Conservation (phyloP, 495 filamentous ascomycete species). For the Oidiodendron maius region DNA sequence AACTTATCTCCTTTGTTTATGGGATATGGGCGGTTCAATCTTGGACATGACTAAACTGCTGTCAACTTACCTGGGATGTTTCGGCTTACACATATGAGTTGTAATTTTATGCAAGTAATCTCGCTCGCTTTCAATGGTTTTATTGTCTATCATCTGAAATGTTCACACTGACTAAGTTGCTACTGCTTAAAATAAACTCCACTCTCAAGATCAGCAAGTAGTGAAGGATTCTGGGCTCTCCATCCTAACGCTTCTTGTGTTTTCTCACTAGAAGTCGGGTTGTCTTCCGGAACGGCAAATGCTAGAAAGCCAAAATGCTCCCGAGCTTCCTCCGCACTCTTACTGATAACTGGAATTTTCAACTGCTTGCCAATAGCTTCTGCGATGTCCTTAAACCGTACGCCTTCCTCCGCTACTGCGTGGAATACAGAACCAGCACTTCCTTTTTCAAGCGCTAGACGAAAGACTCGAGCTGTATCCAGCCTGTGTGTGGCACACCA, state of each 20-base stretch:
- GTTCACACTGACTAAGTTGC: too few species aligned
- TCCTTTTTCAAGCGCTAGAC: slow-evolving; percentile 38
- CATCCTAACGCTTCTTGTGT: slow-evolving; percentile 36
- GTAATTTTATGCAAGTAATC: too few species aligned
- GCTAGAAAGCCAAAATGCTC: slow-evolving; percentile 28
- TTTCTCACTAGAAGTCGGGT: slow-evolving; percentile 34
- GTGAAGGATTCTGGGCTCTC: slow-evolving; percentile 22
- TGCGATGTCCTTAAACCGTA: slow-evolving; percentile 34
- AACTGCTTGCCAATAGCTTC: slow-evolving; percentile 30
- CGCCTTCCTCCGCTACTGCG: slow-evolving; percentile 33
- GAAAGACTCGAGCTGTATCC: slow-evolving; percentile 36
- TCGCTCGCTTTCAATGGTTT: too few species aligned
- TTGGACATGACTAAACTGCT: too few species aligned
- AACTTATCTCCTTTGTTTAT: too few species aligned
- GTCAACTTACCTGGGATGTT: too few species aligned
- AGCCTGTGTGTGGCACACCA: slow-evolving; percentile 35
- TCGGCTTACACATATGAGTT: too few species aligned
- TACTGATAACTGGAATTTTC: slow-evolving; percentile 26
- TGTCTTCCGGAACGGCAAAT: slow-evolving; percentile 23
- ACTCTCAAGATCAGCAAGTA: slow-evolving; percentile 34
- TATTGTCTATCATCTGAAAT: too few species aligned
- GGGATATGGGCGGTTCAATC: too few species aligned
- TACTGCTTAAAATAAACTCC: too few species aligned
- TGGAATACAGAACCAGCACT: slow-evolving; percentile 33
- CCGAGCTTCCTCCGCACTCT: slow-evolving; percentile 25